Base-by-base conservation (phyloP, 2,329 filamentous ascomycete species). In the Monosporascus sp. region DNA sequence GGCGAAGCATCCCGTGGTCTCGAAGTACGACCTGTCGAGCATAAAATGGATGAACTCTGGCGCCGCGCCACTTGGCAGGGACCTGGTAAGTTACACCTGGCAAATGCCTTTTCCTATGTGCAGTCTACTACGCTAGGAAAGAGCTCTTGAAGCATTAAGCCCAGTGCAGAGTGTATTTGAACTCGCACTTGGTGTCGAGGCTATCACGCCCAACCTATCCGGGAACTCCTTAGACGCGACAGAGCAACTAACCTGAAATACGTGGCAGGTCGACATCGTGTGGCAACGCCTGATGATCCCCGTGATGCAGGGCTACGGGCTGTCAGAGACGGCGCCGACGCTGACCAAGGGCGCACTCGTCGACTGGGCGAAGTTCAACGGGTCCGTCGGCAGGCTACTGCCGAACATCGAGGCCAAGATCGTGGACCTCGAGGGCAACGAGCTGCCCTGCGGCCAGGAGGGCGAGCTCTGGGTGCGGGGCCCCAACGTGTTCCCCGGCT, bases 221-320 rank as follows among this genome's bases (percentile, higher is more conserved):
- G 4, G 18, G 18, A 24, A 43, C 6, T 20, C 18, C 18, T 20
- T 24, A 43, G 39, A 43, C 14, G 22, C 2, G 3, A 14, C 39
- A 20, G 39, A 18, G 18, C 8, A 14, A 14, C 39, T 43, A 20
- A 43, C 22, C 18, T 15, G 39, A 14, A 43, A 20, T 20, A 9
- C 18, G 11, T 14, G 18, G n/a, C 24, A 46, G 43, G 43, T 93
- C 1, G 83, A 90, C 52, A 80, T 83, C 8, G 82, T 94, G 3
- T 89, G 89, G 76, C 71, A 81, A 20, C 83, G 91, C 7, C 82
- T 94, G 54, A 84, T 84, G 50, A 78, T 95, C 20, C 86, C 87
- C 2, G 84, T 96, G 56, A 97, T 96, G 76, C 93, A 97, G 72
- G 92, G 89, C 18, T 97, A 96, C 66, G 93, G 93, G 0, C 78